Evolutionary conservation across 352 stramenopile species (phyloP), one percentile per base, ranked within the genome.

Genomic region (Globisporangium iwayamae): DNA sequence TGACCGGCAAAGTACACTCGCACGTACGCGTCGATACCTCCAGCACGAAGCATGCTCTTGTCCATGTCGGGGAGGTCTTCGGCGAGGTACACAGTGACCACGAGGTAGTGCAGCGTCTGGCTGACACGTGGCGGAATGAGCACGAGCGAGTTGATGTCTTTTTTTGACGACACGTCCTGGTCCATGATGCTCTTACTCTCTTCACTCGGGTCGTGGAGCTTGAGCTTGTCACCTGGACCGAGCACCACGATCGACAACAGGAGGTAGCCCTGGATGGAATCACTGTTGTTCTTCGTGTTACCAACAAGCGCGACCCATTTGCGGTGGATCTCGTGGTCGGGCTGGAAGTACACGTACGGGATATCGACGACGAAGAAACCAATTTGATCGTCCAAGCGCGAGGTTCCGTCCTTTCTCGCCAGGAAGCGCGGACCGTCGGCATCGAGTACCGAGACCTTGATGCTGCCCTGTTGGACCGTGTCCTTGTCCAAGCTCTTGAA

Each of bases 301-400:
- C 80, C 89, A 10, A 96, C 83, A n/a, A 98, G 65, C 22, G 86
- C 87, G 36, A 98, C 87, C 91, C 91, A 98, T 50, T 94, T 85
- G 34, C 87, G 82, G 63, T 96, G 85, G 28, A 97, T 68, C 69
- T 97, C 86, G 69, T 98, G 91, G 48, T 96, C 75, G 13, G 77
- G 73, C 34, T 85, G 78, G 62, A 90, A 91, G 73, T 97, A 93
- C 9, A 94, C 77, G 62, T 91, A 93, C 22, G 85, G 77, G 30
- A 94, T 81, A 43, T 97, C 89, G 28, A 97, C 75, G 47, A 74
- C 77, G 61, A 94, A 96, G 65, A 86, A 90, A 1, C 91, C 91
- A 34, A 97, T 88, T 18, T 95, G 74, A 48, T 95, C 86, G 66
- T 90, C 87, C n/a, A 78, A 74, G 18, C 75, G 65, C 5, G 75